Base-by-base conservation (phyloP, 2,329 filamentous ascomycete genomes). In the Dactylellina cionopaga region DNA sequence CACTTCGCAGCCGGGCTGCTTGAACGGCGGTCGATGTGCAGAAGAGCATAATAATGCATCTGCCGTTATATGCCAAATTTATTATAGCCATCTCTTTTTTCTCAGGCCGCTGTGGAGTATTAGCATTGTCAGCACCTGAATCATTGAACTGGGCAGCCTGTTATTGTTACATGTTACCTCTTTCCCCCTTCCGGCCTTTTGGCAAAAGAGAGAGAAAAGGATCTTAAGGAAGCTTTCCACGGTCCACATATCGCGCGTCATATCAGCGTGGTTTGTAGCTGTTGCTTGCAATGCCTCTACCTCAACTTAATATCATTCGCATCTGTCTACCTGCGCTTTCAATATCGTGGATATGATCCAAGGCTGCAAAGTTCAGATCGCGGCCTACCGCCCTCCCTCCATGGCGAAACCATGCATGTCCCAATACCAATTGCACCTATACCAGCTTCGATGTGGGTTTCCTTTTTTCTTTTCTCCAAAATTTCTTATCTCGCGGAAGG, bases 381-480 rank as follows among this genome's bases (percentile, higher is more conserved):
- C 51, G 66, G 66, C 58, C 44, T 71, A 71, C 37, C 58, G 66
- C 49, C 58, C 41, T 63, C 60, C 66, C 29, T 39, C 51, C 13
- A 58, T 58, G 62, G 51, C 62, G 43, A 56, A 66, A 58, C 56
- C 58, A 49, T 63, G 66, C 66, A 71, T 59, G 66, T 71, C 66
- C 66, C 66, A 54, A 52, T 71, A 71, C 43, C 66, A 71, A 49
- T 55, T 64, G 66, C 66, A 71, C 66, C 66, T 71, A 58, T 71
- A 62, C 66, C 66, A 71, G 41, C 66, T 71, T 71, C 66, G 66
- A 63, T 71, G 66, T 71, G 66, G 66, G 66, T 71, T 64, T 66
- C 22, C 51, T 64, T 64, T 73, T 60, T 52, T 52, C 52, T 64
- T 58, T 11, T 15, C n/a, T n/a, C n/a, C n/a, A n/a, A n/a, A n/a